A percentile compares a stretch with the other conserved stretches of the same genome.
Conservation (phyloP, 2,329 filamentous ascomycete species). For the Ascochyta viciae-villosae region DNA sequence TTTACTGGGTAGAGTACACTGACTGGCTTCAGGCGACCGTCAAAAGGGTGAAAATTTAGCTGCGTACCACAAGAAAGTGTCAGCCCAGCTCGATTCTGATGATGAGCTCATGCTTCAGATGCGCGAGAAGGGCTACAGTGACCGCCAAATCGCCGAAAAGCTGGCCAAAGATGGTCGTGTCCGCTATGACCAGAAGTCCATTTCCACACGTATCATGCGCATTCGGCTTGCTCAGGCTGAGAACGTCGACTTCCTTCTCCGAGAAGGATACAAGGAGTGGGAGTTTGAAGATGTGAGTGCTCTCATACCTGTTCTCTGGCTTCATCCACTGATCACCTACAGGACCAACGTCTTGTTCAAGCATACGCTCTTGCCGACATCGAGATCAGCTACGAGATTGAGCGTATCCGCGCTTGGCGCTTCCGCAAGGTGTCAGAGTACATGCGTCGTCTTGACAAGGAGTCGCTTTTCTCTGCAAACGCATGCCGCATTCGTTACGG, state of each 20-base stretch:
- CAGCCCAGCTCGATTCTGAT: slow-evolving; percentile 54
- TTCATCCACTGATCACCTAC: neutral
- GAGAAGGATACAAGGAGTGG: slow-evolving; percentile 59
- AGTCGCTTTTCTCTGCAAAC: slow-evolving; percentile 54
- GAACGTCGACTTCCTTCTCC: slow-evolving; percentile 54
- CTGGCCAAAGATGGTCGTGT: slow-evolving; percentile 53
- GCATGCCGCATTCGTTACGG: slow-evolving; percentile 56
- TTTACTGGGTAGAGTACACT: neutral
- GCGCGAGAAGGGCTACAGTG: slow-evolving; percentile 52
- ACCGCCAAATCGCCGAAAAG: slow-evolving; percentile 54
- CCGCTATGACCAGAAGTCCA: slow-evolving; percentile 56
- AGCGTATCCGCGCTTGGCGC: slow-evolving; percentile 52
- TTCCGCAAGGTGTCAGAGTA: slow-evolving; percentile 55
- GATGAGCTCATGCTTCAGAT: slow-evolving; percentile 56
- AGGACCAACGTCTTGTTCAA: slow-evolving; percentile 56
- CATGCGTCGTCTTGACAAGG: slow-evolving; percentile 50
- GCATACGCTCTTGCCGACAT: slow-evolving; percentile 52
- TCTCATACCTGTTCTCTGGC: neutral
- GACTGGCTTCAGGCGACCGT: neutral
- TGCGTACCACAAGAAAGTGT: slow-evolving; percentile 53
- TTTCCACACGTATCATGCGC: slow-evolving; percentile 57
- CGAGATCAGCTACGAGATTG: slow-evolving; percentile 51
- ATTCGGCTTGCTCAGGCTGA: slow-evolving; percentile 53
- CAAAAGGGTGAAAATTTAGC: slow-evolving; percentile 46
- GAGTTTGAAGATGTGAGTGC: slow-evolving; percentile 55